Evolutionary conservation across 345 rosid species (phyloP).

Genomic region (Salix caprea): DNA sequence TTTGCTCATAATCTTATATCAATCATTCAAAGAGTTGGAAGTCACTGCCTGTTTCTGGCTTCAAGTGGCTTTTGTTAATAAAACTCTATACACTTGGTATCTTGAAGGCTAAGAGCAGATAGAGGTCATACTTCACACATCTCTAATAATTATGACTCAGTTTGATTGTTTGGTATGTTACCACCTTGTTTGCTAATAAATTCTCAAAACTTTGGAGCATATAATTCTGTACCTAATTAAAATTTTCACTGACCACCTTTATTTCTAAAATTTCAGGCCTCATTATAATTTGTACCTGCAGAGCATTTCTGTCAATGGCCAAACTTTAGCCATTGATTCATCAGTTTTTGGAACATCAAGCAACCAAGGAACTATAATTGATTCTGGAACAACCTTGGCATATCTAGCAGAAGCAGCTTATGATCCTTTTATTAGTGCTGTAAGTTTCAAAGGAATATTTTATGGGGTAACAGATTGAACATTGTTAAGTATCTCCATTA

Average conservation of each 20-base stretch:
- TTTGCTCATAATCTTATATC: not conserved
- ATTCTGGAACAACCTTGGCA: slow-evolving; percentile 95
- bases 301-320: slow-evolving; percentile 80
- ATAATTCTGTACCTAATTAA: not conserved
- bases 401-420: slow-evolving; percentile 83
- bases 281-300: slow-evolving; percentile 91
- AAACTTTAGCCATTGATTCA: slow-evolving; percentile 54
- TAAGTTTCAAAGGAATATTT: slow-evolving; percentile 37
- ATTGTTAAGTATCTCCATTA: not conserved
- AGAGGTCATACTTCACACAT: not conserved
- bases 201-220: not conserved
- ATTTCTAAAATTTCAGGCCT: slow-evolving; percentile 54
- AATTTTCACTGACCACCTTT: slow-evolving; percentile 21
- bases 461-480: not conserved
- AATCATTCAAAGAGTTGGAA: not conserved
- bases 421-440: slow-evolving; percentile 62
- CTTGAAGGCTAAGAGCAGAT: not conserved
- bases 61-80: not conserved
- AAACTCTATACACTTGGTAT: not conserved
- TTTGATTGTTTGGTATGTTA: not conserved
- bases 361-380: slow-evolving; percentile 81
- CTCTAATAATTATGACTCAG: not conserved
- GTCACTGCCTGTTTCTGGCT: not conserved
- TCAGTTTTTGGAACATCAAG: slow-evolving; percentile 70
- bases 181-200: not conserved